Evolutionary conservation across 495 filamentous ascomycete species (phyloP).

Genomic region (Daldinia concentrica): DNA sequence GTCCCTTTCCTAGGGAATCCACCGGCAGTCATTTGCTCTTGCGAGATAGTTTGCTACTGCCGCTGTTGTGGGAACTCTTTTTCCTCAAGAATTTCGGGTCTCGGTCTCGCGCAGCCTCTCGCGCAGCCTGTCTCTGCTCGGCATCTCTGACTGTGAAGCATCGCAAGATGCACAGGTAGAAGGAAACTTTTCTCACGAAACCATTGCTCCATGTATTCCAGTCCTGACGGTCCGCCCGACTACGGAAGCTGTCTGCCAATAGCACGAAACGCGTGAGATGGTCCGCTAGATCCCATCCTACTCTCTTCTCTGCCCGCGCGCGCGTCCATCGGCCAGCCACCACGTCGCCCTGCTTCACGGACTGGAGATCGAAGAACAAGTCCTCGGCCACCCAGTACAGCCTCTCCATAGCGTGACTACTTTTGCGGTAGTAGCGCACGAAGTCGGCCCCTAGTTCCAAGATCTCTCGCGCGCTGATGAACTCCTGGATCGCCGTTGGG

Average conservation of each 20-base stretch:
- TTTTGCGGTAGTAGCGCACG: constrained; percentile 22
- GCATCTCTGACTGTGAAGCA: constrained; percentile 38
- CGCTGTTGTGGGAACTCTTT: constrained; percentile 13
- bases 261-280: constrained; percentile 42
- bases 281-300: constrained; percentile 39
- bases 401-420: constrained; percentile 19
- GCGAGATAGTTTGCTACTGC: constrained; percentile 16
- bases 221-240: constrained; percentile 27
- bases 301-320: constrained; percentile 18
- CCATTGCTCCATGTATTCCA: constrained; percentile 29
- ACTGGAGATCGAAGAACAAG: constrained; percentile 43
- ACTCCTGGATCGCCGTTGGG: constrained; percentile 40
- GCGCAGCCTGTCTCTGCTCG: constrained; percentile 27
- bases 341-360: constrained; percentile 41
- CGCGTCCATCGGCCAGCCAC: constrained; percentile 21
- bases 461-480: constrained; percentile 36
- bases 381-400: constrained; percentile 36
- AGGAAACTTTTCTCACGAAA: constrained; percentile 31
- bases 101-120: background rate
- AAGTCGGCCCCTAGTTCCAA: constrained; percentile 41
- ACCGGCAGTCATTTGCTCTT: constrained; percentile 3
- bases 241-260: constrained; percentile 33
- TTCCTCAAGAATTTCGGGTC: constrained; percentile 3
- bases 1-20: background rate
- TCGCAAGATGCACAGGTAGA: constrained; percentile 41